Conservation (phyloP, 441 rosid species). For the Pelargonium citronellum region DNA sequence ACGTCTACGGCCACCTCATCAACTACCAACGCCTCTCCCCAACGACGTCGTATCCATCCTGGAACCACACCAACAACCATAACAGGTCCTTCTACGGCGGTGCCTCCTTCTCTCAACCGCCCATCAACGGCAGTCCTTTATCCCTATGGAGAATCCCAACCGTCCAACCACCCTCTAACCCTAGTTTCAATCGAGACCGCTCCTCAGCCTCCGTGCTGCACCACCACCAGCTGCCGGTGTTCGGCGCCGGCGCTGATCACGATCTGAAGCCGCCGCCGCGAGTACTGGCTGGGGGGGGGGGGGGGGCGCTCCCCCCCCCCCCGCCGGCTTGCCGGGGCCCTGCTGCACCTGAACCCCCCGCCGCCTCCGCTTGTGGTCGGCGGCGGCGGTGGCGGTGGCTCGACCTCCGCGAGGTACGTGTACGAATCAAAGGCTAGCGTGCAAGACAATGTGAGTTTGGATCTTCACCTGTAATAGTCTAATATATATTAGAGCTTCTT, state of each 20-base stretch:
- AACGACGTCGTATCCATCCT: slow-evolving; percentile 36
- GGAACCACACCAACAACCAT: slow-evolving; percentile 29
- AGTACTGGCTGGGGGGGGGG: too few relatives aligned
- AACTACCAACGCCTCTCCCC: slow-evolving; percentile 24
- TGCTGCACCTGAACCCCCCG: too few relatives aligned
- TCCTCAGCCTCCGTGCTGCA: too few relatives aligned
- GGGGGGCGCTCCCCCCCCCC: too few relatives aligned
- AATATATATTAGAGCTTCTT: neutral
- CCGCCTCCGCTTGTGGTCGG: too few relatives aligned
- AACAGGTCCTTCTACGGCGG: slow-evolving; percentile 30
- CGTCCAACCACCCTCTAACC: slow-evolving; percentile 18
- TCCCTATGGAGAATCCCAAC: slow-evolving; percentile 57
- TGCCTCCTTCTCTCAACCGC: slow-evolving; percentile 19
- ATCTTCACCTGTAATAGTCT: slow-evolving; percentile 33
- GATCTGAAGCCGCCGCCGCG: too few relatives aligned
- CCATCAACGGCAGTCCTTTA: slow-evolving; percentile 55
- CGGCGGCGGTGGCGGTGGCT: too few relatives aligned
- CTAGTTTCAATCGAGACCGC: slow-evolving; percentile 35
- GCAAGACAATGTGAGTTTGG: slow-evolving; percentile 43
- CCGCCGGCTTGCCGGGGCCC: too few relatives aligned
- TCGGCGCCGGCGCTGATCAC: too few relatives aligned
- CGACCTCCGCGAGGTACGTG: slow-evolving; percentile 6
- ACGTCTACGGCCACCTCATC: slow-evolving; percentile 26
- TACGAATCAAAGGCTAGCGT: slow-evolving; percentile 21
- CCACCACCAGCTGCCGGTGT: too few relatives aligned